Evolutionary conservation across 306 rosid species (phyloP).

Genomic region (Arachis stenosperma): DNA sequence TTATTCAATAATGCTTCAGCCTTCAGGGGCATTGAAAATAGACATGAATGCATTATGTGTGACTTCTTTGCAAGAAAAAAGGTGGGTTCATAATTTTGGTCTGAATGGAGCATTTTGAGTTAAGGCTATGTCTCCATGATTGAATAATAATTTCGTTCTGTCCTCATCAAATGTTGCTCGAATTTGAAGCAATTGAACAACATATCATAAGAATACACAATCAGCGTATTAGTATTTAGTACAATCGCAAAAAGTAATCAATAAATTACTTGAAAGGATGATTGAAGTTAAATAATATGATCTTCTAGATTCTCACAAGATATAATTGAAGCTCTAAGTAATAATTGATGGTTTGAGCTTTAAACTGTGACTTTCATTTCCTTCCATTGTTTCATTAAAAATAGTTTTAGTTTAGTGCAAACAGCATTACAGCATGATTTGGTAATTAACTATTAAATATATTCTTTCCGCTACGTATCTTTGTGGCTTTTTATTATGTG

Average conservation of each 20-base stretch:
- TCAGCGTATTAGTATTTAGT: not conserved
- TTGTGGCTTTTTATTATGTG: not conserved
- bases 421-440: not conserved
- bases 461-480: not conserved
- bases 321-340: constrained; percentile 33
- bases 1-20: no score
- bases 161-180: constrained; percentile 37
- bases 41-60: no score
- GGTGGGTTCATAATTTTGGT: no score
- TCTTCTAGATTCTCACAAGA: constrained; percentile 43
- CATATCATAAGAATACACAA: constrained; percentile 43
- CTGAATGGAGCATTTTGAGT: no score
- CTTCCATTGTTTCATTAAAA: not conserved
- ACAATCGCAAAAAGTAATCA: not conserved
- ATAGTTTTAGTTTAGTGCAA: not conserved
- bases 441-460: not conserved
- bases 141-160: constrained; percentile 34
- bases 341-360: not conserved
- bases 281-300: constrained; percentile 29
- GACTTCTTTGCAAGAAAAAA: no score
- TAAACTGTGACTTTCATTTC: not conserved
- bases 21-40: no score
- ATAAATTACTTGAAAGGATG: not conserved
- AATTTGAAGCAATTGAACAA: constrained; percentile 45
- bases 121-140: constrained; percentile 2